Evolutionary conservation across 148 eudicot species (phyloP).

Genomic region (Silene conica): DNA sequence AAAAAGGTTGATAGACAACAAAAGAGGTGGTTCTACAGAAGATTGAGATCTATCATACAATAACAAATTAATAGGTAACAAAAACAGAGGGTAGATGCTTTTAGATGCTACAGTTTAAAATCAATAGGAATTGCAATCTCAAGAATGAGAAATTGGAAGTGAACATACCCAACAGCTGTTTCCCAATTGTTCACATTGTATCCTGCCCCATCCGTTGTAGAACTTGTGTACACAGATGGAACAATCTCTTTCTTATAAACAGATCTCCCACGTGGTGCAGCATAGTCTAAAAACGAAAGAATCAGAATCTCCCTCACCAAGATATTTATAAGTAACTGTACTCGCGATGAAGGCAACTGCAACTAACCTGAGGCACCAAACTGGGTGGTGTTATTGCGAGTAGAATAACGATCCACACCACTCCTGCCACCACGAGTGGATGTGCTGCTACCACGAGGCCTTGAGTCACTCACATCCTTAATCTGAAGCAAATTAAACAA

Average conservation of each 20-base stretch:
- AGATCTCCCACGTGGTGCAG: constrained; percentile 46
- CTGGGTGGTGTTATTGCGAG: constrained; percentile 45
- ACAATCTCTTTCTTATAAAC: constrained; percentile 78
- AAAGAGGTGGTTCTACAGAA: no score
- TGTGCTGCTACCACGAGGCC: constrained; percentile 59
- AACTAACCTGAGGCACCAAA: constrained; percentile 54
- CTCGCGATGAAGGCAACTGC: background rate
- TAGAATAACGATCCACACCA: constrained; percentile 65
- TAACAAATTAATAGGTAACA: background rate
- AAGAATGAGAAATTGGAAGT: background rate
- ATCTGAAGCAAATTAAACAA: constrained; percentile 36
- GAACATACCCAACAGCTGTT: constrained; percentile 42
- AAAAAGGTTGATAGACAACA: no score
- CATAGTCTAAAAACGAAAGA: constrained; percentile 41
- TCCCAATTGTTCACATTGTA: constrained; percentile 37
- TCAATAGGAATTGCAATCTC: background rate
- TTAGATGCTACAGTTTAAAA: no score
- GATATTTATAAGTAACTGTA: background rate
- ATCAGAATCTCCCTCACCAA: constrained; percentile 11
- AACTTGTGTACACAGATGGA: constrained; percentile 31
- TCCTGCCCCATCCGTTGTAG: constrained; percentile 40
- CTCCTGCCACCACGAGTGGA: constrained; percentile 61
- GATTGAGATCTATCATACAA: no score
- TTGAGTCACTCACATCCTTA: constrained; percentile 66
- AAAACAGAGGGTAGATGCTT: no score